Base-by-base conservation (phyloP, 495 filamentous ascomycete species). In the Hypoxylon subgilvum region DNA sequence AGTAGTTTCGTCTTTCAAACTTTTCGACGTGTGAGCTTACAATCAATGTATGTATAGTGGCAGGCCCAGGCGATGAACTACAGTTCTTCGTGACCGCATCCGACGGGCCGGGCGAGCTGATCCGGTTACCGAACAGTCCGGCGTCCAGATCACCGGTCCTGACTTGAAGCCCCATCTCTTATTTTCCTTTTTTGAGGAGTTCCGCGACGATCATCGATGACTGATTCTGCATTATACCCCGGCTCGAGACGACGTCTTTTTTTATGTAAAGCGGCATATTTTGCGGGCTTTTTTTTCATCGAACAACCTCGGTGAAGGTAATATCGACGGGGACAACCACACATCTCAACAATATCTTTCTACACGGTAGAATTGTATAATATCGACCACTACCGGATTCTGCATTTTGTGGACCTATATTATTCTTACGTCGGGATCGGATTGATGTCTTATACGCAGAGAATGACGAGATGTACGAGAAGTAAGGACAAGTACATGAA, bases 221-320 rank as follows among this genome's bases (percentile, higher is more conserved):
- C 50, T 65, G 61, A 62, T 68, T 69, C 46, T 61, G 61, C 65
- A 68, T 68, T 68, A 70, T 70, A 70, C 67, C 67, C 67, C 51
- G 52, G 58, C 47, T 61, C 65, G 54, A 68, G 67, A 70, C 45
- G 47, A 50, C 41, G 32, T 61, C 25, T 51, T 58, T 57, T 18
- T 55, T 18, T 55, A 65, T 61, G 13, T 17, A 51, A 54, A 65
- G 60, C 64, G 64, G 58, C 65, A 63, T 58, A 52, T 43, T 59
- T 43, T 49, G 53, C 56, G 49, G 61, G 45, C 57, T 64, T 60
- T 58, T 52, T 56, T 50, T 27, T 38, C 35, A 53, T 57, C 57
- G 55, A 46, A 48, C 43, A 46, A 31, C 44, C 28, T 39, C 25
- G 31, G 25, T 27, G 44, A 39, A 40, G 39, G 38, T 38, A 39